Percentiles rank a stretch among this genome's conserved stretches.
Evolutionary conservation across 352 stramenopile species (phyloP).

Genomic region (Globisporangium nunn): DNA sequence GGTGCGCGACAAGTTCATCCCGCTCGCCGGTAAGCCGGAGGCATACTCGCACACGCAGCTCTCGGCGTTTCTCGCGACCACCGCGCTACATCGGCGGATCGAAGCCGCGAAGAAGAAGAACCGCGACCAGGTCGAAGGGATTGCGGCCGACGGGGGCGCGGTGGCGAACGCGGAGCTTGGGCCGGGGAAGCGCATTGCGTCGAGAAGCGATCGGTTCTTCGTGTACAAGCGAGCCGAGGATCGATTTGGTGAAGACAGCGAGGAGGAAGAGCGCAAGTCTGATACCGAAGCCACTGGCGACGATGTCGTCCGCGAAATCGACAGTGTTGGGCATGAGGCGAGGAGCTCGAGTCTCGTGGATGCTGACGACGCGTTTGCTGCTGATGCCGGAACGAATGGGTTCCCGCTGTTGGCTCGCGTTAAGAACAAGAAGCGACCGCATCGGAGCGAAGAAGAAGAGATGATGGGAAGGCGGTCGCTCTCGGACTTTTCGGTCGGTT

Average conservation of each 20-base stretch:
- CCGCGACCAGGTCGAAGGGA: constrained; percentile 37
- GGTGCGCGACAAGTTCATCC: constrained; percentile 93
- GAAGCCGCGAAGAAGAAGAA: constrained; percentile 52
- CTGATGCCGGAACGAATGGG: constrained; percentile 8
- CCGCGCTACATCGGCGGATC: constrained; percentile 84
- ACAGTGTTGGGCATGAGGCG: background rate
- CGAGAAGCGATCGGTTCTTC: constrained; percentile 60
- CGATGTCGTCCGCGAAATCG: background rate
- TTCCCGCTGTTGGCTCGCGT: constrained; percentile 5
- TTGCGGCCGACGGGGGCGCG: background rate
- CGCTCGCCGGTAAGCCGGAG: constrained; percentile 90
- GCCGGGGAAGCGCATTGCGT: constrained; percentile 76
- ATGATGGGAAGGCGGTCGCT: constrained; percentile 17
- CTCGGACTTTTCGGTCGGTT: constrained; percentile 24
- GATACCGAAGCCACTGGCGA: background rate
- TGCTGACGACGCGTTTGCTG: background rate
- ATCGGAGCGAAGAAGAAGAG: constrained; percentile 9
- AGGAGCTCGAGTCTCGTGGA: background rate
- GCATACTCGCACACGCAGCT: constrained; percentile 95
- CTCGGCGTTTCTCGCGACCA: constrained; percentile 91
- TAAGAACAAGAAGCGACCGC: constrained; percentile 8
- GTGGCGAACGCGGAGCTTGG: constrained; percentile 5
- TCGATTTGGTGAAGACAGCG: constrained; percentile 3
- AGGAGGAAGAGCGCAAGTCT: constrained; percentile 8
- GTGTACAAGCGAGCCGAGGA: constrained; percentile 49